Base-by-base conservation (phyloP, 2,329 filamentous ascomycete genomes). In the Emergomyces orientalis region DNA sequence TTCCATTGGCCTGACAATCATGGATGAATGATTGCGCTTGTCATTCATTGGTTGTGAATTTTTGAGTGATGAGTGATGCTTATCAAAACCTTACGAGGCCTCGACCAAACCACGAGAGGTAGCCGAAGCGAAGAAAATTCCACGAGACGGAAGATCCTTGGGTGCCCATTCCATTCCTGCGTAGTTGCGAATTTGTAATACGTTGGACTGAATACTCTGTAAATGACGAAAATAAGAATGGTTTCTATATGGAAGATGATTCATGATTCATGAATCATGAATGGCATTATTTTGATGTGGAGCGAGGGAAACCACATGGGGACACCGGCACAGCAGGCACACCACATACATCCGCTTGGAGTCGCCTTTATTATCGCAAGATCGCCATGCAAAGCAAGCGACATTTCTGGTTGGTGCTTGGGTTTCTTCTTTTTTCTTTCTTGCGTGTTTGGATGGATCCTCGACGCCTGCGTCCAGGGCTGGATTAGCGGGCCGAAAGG, bases 381-480 rank as follows among this genome's bases (percentile, higher is more conserved):
- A 39, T 6, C 1, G 34, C 13, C 54, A 37, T 39, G 13, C n/a
- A 25, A 57, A 7, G 32, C 32, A 14, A 25, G 19, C 34, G n/a
- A 14, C 13, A 1, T 25, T 22, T 39, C 54, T 6, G 22, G 54
- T 37, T 57, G 34, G 22, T 37, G 51, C 8, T 32, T n/a, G 30
- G 17, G 27, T 2, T 37, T 34, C 3, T 7, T 32, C 7, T 32
- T 7, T 3, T 32, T 3, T 3, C 3, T 47, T n/a, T 47, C 7
- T 47, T 52, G 22, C 49, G 25, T 17, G 25, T n/a, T n/a, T n/a
- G n/a, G n/a, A n/a, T 4, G 13, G 49, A 30, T 52, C 49, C 25
- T 22, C 11, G 5, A 9, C 78, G 37, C 5, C 39, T 19, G 41
- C 19, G 25, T 49, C 57, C 57, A 59, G 57, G 41, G 57, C 57